phyloP scores from a whole-genome alignment of 441 rosid species.

The Omphalea diandra region DNA sequence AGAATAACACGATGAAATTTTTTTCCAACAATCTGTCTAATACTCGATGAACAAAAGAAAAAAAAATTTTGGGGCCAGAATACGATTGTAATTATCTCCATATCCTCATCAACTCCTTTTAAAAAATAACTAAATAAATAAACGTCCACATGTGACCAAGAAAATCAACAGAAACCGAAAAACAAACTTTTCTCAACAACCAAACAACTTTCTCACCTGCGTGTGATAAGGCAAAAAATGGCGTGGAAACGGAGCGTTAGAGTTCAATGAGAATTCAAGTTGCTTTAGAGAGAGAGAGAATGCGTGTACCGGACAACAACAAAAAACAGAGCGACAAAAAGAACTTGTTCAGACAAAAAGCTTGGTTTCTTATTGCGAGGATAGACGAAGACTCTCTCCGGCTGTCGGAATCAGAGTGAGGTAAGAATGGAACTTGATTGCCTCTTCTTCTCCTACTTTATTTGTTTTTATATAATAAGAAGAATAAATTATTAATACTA shows the following conservation, averaged over 20 bases:
- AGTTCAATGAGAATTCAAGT: neutral
- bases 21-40: too few species aligned
- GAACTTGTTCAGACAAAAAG: neutral
- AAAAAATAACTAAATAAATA: neutral
- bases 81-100: too few species aligned
- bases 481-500: too few species aligned
- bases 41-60: too few species aligned
- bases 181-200: neutral
- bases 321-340: neutral
- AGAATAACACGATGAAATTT: too few species aligned
- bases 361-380: neutral
- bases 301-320: neutral
- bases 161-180: neutral
- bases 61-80: too few species aligned
- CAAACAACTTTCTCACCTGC: neutral
- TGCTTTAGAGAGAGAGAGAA: neutral
- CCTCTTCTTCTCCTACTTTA: neutral
- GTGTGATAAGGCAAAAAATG: neutral
- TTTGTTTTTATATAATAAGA: too few species aligned
- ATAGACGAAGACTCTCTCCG: too few species aligned
- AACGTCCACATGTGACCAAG: neutral
- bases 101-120: constrained; percentile 14
- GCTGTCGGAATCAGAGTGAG: neutral
- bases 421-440: neutral
- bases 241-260: neutral